Conservation (phyloP, 2,329 filamentous ascomycete species). For the Exophiala sp. region DNA sequence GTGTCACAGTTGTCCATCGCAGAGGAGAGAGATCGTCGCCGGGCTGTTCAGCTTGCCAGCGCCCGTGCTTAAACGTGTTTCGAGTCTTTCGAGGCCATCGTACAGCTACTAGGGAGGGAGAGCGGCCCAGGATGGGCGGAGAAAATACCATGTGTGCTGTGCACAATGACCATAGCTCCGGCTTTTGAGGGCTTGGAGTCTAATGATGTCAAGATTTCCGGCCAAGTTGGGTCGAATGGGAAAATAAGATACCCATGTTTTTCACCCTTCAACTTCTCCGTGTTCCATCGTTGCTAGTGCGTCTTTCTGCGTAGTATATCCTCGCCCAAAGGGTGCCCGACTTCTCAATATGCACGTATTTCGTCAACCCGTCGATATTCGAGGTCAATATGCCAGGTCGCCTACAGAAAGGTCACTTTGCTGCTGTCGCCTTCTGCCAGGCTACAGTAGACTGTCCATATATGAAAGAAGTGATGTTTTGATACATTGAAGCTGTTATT, state of each 20-base stretch:
- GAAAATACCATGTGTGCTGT: not conserved
- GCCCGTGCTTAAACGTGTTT: slow-evolving; percentile 5
- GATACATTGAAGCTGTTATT: no score
- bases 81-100: not conserved
- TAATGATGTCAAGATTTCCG: not conserved
- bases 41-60: slow-evolving; percentile 50
- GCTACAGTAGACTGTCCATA: no score
- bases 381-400: no score
- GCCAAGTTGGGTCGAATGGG: not conserved
- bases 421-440: no score
- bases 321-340: no score
- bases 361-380: no score
- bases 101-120: slow-evolving; percentile 7
- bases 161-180: not conserved
- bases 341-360: no score
- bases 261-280: slow-evolving; percentile 8
- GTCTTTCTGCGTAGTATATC: no score
- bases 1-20: slow-evolving; percentile 78
- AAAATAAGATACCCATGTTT: slow-evolving; percentile 5
- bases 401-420: no score
- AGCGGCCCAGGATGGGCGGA: not conserved
- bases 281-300: no score
- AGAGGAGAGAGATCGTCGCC: slow-evolving; percentile 97
- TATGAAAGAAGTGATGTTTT: no score
- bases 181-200: not conserved